These are phyloP conservation scores for Komagataella pseudopastoris DNA, from an alignment of 805 yeast species.

Conservation along the genomic window DNA sequence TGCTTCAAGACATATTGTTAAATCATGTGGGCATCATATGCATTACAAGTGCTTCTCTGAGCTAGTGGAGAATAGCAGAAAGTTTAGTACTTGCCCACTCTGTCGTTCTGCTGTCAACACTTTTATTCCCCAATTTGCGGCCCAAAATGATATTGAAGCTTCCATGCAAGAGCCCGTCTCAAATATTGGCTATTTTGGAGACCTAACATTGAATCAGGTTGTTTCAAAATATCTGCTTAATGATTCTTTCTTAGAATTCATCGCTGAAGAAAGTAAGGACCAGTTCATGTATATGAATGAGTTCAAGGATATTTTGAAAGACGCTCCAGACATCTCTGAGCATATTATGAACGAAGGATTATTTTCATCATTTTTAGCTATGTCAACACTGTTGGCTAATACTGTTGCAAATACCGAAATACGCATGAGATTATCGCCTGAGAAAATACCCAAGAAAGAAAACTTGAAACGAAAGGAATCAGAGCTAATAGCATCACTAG, in stretches of 20 bases:
- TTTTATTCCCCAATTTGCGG: constrained; percentile 29
- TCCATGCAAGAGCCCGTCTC: background rate
- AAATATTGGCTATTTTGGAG: constrained; percentile 10
- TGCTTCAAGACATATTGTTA: constrained; percentile 17
- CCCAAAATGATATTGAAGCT: constrained; percentile 3
- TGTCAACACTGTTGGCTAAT: constrained; percentile 2
- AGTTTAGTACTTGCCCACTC: constrained; percentile 28
- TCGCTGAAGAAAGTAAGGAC: constrained; percentile 12
- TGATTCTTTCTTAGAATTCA: constrained; percentile 13
- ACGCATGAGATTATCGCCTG: background rate
- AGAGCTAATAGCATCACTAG: background rate
- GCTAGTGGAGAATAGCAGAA: constrained; percentile 13
- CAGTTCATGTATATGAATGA: constrained; percentile 5
- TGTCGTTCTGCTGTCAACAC: constrained; percentile 31
- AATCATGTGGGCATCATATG: constrained; percentile 41
- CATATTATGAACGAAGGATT: constrained; percentile 6
- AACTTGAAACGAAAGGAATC: background rate
- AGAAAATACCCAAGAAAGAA: background rate
- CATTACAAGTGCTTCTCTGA: constrained; percentile 28
- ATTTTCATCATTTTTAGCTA: constrained; percentile 6
- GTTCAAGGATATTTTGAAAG: constrained; percentile 8
- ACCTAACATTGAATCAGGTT: constrained; percentile 16
- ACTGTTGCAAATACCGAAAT: background rate
- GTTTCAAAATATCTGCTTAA: constrained; percentile 11
- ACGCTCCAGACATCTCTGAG: constrained; percentile 8